Base-by-base conservation (phyloP, 345 rosid species). In the Mercurialis annua region DNA sequence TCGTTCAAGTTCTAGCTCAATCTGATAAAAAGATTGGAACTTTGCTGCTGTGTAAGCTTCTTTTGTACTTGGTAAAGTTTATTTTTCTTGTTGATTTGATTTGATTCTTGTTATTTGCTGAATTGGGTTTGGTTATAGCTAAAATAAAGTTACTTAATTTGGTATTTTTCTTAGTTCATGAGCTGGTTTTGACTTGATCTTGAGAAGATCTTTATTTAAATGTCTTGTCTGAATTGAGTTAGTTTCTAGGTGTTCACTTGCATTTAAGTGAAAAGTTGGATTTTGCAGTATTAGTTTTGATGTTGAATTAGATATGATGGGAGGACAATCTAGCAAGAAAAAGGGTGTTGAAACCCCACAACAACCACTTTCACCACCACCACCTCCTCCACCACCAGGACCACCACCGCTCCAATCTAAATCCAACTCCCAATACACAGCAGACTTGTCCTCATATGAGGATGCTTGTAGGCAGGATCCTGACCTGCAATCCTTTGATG, bases 391-490 rank as follows among this genome's bases (percentile, higher is more conserved):
- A 16, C 44, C 62, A 31, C 68, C 68, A 5, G 71, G 85, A 0
- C 43, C 86, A 14, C 74, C 83, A 20, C 36, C 66, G 1, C 10
- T 3, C 72, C 78, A 17, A 53, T 33, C 74, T 63, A 77, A 64
- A 54, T 54, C 73, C 14, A 71, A 78, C 80, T 66, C 85, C 49
- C 75, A 68, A 34, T 73, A 72, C 62, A 36, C 70, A 31, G 73
- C 82, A 14, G 94, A 84, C 60, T 78, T 89, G 68, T 86, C 74
- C 53, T 86, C 89, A 0, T 93, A 89, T 27, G 96, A 85, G 76
- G 81, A 48, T 64, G 99, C 97, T 50, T 90, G 97, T 76, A 72
- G 63, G 61, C 74, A 64, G 61, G 96, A 93, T 57, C 92, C 97
- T 0, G 82, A 80, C 67, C 82, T 93, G 48, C 80, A 81, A 71